These are phyloP conservation scores for Rhynchospora pubera DNA, from an alignment of 176 grass and related monocot genomes.

Conservation along the genomic window DNA sequence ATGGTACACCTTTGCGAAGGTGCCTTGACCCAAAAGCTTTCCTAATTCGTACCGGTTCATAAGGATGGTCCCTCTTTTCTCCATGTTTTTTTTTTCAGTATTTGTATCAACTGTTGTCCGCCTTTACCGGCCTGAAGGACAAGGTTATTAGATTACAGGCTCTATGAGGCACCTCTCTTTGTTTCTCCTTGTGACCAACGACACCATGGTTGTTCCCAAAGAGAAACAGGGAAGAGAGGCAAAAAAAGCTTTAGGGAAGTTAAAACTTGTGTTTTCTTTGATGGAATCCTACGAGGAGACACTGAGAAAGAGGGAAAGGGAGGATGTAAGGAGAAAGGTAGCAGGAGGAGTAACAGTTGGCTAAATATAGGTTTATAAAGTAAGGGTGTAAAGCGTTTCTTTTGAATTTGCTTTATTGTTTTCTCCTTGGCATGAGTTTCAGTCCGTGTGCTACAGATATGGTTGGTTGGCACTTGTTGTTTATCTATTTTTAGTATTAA, in stretches of 20 bases:
- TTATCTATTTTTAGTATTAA: neutral
- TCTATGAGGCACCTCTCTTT: neutral
- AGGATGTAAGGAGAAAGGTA: neutral
- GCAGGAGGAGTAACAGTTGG: neutral
- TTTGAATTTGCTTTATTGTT: neutral
- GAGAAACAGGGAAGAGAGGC: slow-evolving; percentile 11
- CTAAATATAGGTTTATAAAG: slow-evolving; percentile 19
- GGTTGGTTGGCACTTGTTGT: neutral
- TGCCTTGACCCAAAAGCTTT: slow-evolving; percentile 66
- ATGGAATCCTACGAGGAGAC: neutral
- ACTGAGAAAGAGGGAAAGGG: neutral
- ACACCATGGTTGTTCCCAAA: slow-evolving; percentile 13
- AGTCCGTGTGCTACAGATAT: neutral
- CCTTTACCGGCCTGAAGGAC: neutral
- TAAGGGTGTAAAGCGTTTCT: neutral
- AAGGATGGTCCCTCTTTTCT: slow-evolving; percentile 63
- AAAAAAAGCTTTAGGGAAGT: neutral
- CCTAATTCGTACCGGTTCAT: slow-evolving; percentile 83
- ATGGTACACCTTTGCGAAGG: slow-evolving; percentile 88
- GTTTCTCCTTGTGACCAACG: slow-evolving; percentile 16
- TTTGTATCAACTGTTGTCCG: neutral
- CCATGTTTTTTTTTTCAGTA: slow-evolving; percentile 35
- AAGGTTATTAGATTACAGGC: slow-evolving; percentile 4
- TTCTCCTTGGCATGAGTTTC: neutral
- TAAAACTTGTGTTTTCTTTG: neutral